Base-by-base conservation (phyloP, 2,329 filamentous ascomycete species). In the Moelleriella libera region DNA sequence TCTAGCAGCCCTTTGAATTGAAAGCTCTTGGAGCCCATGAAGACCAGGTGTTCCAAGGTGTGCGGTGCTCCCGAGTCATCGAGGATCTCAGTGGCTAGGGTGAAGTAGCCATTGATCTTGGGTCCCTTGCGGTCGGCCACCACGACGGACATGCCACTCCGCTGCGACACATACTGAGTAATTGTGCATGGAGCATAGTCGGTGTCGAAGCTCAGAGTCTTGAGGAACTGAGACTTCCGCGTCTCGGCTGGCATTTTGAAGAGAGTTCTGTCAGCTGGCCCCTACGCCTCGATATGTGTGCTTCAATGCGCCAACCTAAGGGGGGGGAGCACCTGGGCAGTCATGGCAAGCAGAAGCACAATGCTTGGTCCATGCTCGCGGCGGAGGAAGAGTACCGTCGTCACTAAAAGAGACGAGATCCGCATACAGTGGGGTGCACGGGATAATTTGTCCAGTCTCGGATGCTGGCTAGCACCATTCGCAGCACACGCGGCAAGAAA, bases 51-150 rank as follows among this genome's bases (percentile, higher is more conserved):
- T 65, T 90, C 84, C n/a, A 90, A 71, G 0, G 85, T 89, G 59
- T 90, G 85, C 5, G 85, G 92, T 11, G 92, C 85, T 41, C 92
- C 92, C 9, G 90, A 97, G 63, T 98, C 88, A 68, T 98, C 92
- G 57, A 94, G 84, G 57, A 98, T 97, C 66, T 98, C 92, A 3
- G 92, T 98, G 34, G 92, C 92, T 47, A 98, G 75, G 34, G 89
- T 84, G 65, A 98, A 98, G 67, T 94, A 95, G 34, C 92, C 92
- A 55, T 86, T 84, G 51, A 96, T 78, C 64, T 96, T 97, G n/a
- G 92, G 92, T 0, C 92, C 90, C 61, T 92, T 81, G 56, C 88
- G 83, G 62, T 97, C 85, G 55, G 94, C 88, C 45, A 96, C 86
- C 41, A 95, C 81, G 34, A 95, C 85, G 55, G 89, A 83, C 87